Evolutionary conservation across 2,329 filamentous ascomycete genomes (phyloP).

Genomic region (Truncatella angustata): DNA sequence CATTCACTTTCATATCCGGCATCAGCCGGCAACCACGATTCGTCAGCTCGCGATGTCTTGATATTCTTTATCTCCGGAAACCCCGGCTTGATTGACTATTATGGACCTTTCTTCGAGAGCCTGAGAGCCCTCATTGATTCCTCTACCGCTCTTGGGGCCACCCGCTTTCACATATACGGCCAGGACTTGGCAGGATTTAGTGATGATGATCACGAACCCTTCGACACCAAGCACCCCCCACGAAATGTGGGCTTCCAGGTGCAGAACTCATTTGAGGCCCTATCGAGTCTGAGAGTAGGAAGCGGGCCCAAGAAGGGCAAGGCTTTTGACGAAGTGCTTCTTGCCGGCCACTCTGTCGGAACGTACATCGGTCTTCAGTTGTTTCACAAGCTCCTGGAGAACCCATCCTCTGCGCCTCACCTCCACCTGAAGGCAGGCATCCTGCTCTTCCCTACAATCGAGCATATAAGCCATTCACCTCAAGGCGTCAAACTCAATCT

Average conservation of each 20-base stretch:
- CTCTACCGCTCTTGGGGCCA: conserved; percentile 21
- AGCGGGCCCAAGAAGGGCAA: conserved; percentile 27
- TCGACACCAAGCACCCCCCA: conserved; percentile 39
- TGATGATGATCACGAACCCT: conserved; percentile 49
- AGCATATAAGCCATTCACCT: conserved; percentile 65
- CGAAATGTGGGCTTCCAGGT: conserved; percentile 56
- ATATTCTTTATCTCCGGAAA: conserved; percentile 77
- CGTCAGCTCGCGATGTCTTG: conserved; percentile 37
- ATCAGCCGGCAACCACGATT: background rate
- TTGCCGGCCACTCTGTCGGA: conserved; percentile 75
- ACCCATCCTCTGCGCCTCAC: conserved; percentile 30
- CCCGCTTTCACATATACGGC: conserved; percentile 54
- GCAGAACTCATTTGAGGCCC: conserved; percentile 36
- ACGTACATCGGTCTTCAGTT: conserved; percentile 70
- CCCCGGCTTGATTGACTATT: conserved; percentile 73
- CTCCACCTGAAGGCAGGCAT: conserved; percentile 52
- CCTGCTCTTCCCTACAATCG: conserved; percentile 71
- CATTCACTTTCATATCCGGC: conserved; percentile 18
- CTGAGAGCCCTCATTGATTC: conserved; percentile 53
- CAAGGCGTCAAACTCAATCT: conserved; percentile 53
- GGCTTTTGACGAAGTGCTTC: conserved; percentile 56
- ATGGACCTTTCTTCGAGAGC: conserved; percentile 61
- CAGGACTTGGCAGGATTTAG: conserved; percentile 58
- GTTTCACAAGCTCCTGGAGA: conserved; percentile 51
- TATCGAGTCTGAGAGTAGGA: conserved; percentile 30